These are phyloP conservation scores for Dictyostelium intermedium DNA, from an alignment of 78 protist species.

Conservation along the genomic window DNA sequence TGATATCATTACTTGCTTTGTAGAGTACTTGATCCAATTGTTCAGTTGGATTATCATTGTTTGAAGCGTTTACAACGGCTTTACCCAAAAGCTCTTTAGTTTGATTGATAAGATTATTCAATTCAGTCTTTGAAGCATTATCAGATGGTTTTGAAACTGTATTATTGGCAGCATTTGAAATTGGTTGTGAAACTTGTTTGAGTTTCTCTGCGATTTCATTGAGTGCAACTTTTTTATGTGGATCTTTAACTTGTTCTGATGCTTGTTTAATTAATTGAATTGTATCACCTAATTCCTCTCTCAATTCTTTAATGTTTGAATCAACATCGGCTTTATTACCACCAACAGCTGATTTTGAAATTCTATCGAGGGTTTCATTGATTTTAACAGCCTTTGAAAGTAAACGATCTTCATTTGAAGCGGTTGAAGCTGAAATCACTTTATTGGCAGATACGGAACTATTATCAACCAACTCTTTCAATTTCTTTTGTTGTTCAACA, in stretches of 20 bases:
- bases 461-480: background rate
- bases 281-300: slow-evolving; percentile 53
- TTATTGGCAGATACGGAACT: background rate
- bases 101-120: background rate
- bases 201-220: slow-evolving; percentile 70
- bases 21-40: background rate
- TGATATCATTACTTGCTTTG: slow-evolving; percentile 64
- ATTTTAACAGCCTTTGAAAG: slow-evolving; percentile 65
- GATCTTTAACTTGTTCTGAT: slow-evolving; percentile 26
- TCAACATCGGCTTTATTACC: slow-evolving; percentile 58
- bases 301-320: slow-evolving; percentile 13
- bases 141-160: slow-evolving; percentile 29
- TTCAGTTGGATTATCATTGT: background rate
- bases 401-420: slow-evolving; percentile 40
- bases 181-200: slow-evolving; percentile 38
- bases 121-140: background rate
- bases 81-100: slow-evolving; percentile 52
- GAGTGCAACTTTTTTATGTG: slow-evolving; percentile 66
- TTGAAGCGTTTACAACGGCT: slow-evolving; percentile 24
- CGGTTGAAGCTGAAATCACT: slow-evolving; percentile 50
- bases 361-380: slow-evolving; percentile 16
- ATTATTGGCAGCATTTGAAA: slow-evolving; percentile 28
- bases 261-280: slow-evolving; percentile 50
- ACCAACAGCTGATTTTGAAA: background rate
- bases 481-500: background rate